A percentile compares a stretch with the other conserved stretches of the same genome.
These are phyloP conservation scores for Castanospermum australe DNA, from an alignment of 306 rosid species.

Conservation along the genomic window DNA sequence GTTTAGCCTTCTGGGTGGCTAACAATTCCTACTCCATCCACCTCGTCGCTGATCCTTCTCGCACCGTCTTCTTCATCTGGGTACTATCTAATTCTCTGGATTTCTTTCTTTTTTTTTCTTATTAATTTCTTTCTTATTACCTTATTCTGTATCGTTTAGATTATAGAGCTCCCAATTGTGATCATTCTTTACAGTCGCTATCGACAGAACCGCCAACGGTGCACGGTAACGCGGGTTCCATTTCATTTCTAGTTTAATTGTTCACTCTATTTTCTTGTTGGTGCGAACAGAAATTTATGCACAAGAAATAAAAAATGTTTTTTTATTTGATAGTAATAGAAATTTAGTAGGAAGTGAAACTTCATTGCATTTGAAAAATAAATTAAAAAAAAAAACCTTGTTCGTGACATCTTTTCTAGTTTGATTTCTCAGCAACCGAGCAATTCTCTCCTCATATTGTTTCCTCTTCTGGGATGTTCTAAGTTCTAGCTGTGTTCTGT, in stretches of 20 bases:
- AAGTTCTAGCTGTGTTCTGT: background rate
- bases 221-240: conserved; percentile 31
- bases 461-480: background rate
- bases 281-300: background rate
- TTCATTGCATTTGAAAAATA: background rate
- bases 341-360: background rate
- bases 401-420: background rate
- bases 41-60: conserved; percentile 39
- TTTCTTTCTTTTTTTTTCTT: too few species aligned
- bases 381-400: background rate
- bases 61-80: conserved; percentile 42
- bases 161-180: conserved; percentile 37
- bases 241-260: background rate
- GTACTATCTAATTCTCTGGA: conserved; percentile 15
- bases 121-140: background rate
- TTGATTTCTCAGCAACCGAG: background rate
- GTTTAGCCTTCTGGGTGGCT: conserved; percentile 22
- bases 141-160: conserved; percentile 22
- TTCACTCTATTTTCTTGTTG: background rate
- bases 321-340: background rate
- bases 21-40: conserved; percentile 19
- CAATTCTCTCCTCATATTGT: background rate
- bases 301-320: background rate
- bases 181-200: conserved; percentile 38
- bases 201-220: conserved; percentile 25